A percentile compares a stretch with the other conserved stretches of the same genome.
Evolutionary conservation across 306 rosid species (phyloP).

Genomic region (Fragaria iinumae): DNA sequence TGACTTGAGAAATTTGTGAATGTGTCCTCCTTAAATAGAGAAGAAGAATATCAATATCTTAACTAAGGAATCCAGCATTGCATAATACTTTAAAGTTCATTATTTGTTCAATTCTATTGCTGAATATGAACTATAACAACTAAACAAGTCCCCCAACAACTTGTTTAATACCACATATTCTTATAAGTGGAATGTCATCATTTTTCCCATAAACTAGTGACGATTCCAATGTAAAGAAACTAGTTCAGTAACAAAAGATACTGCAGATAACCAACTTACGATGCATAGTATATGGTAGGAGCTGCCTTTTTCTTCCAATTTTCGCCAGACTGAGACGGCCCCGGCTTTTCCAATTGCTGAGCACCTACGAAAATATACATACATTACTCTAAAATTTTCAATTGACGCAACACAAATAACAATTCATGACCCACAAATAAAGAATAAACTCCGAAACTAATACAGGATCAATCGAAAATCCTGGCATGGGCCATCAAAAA

Average conservation of each 20-base stretch:
- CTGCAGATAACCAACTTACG: slow-evolving; percentile 46
- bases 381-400: neutral
- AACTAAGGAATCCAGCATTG: slow-evolving; percentile 2
- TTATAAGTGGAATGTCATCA: neutral
- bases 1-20: slow-evolving; percentile 86
- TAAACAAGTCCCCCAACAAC: neutral
- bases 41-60: slow-evolving; percentile 14
- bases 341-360: slow-evolving; percentile 41
- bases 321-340: slow-evolving; percentile 35
- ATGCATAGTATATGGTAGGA: slow-evolving; percentile 76
- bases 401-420: neutral
- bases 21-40: slow-evolving; percentile 79
- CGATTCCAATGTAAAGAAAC: neutral
- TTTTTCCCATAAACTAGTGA: neutral
- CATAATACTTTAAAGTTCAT: neutral
- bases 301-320: slow-evolving; percentile 59
- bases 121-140: neutral
- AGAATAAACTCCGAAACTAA: neutral
- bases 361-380: slow-evolving; percentile 16
- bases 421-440: neutral
- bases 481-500: neutral
- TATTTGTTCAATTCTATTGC: neutral
- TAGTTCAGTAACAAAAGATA: neutral
- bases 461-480: neutral
- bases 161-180: neutral